A percentile compares a stretch with the other conserved stretches of the same genome.
These are phyloP conservation scores for Naganishia randhawae DNA, from an alignment of 768 basidiomycete species.

Conservation along the genomic window DNA sequence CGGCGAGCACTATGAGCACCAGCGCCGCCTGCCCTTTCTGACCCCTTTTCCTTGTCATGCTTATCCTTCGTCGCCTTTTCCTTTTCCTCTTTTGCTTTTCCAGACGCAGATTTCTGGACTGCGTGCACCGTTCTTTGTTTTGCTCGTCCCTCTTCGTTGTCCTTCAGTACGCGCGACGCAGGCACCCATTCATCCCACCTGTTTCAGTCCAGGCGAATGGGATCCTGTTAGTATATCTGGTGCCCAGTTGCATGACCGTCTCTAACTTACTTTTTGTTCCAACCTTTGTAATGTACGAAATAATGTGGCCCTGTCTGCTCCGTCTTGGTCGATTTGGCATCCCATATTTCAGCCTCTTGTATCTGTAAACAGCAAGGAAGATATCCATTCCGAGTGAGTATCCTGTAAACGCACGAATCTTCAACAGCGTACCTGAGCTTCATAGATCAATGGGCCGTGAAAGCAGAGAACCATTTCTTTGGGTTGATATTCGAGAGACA, in stretches of 20 bases:
- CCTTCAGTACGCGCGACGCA: slow-evolving; percentile 71
- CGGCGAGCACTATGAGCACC: slow-evolving; percentile 6
- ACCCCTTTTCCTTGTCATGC: slow-evolving; percentile 36
- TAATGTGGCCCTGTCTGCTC: slow-evolving; percentile 73
- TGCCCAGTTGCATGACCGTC: neutral
- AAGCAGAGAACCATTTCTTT: slow-evolving; percentile 87
- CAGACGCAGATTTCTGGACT: slow-evolving; percentile 10
- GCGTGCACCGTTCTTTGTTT: slow-evolving; percentile 65
- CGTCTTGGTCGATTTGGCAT: slow-evolving; percentile 61
- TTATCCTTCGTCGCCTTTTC: slow-evolving; percentile 34
- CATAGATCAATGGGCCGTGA: slow-evolving; percentile 92
- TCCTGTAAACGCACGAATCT: neutral
- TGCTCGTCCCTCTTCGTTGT: slow-evolving; percentile 72
- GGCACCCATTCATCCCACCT: slow-evolving; percentile 99
- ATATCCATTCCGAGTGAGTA: neutral
- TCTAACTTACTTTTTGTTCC: slow-evolving; percentile 85
- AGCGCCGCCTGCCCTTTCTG: slow-evolving; percentile 2
- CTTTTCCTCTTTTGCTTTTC: slow-evolving; percentile 27
- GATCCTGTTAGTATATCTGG: neutral
- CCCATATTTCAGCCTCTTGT: slow-evolving; percentile 64
- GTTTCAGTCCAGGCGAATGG: neutral
- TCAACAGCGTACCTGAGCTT: slow-evolving; percentile 64
- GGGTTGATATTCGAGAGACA: slow-evolving; percentile 51
- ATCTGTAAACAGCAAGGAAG: slow-evolving; percentile 51
- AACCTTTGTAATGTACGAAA: slow-evolving; percentile 97